Conservation (phyloP, 2,329 filamentous ascomycete species). For the Colletotrichum tanaceti region DNA sequence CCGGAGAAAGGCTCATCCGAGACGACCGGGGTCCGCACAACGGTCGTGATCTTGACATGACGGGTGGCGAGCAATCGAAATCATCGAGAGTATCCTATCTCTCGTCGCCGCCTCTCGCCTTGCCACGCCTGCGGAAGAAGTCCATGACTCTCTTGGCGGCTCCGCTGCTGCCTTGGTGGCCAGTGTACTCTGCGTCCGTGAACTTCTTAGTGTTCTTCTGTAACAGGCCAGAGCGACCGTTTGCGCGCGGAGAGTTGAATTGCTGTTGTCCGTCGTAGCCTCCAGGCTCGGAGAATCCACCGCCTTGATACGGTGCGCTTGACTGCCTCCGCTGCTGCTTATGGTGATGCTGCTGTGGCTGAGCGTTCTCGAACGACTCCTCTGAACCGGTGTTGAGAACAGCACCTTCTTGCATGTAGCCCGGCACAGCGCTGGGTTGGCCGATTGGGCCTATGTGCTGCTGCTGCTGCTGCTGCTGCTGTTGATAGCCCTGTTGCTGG, state of each 20-base stretch:
- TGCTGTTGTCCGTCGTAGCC: conserved; percentile 56
- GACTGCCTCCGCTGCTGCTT: conserved; percentile 48
- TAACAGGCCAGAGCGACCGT: conserved; percentile 52
- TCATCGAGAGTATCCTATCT: conserved; percentile 51
- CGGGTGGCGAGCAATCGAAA: conserved; percentile 29
- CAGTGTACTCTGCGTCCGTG: conserved; percentile 78
- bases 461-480: conserved; percentile 57
- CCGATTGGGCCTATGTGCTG: conserved; percentile 52
- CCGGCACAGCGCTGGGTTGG: conserved; percentile 57
- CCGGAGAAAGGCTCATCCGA: conserved; percentile 36
- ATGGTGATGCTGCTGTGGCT: conserved; percentile 1
- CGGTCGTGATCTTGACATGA: conserved; percentile 19
- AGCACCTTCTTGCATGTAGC: conserved; percentile 60
- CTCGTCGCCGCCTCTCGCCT: conserved; percentile 73
- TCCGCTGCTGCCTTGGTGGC: conserved; percentile 84
- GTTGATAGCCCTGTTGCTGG: conserved; percentile 47
- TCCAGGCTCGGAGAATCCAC: conserved; percentile 55
- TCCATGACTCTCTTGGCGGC: conserved; percentile 96
- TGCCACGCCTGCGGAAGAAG: conserved; percentile 91
- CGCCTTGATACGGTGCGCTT: conserved; percentile 58
- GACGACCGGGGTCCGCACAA: conserved; percentile 35
- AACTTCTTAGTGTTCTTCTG: conserved; percentile 93
- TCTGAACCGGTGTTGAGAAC: conserved; percentile 65
- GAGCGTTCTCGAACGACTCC: conserved; percentile 59
- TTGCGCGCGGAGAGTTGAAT: conserved; percentile 46